Percentiles rank a stretch among this genome's conserved stretches.
These are phyloP conservation scores for Nakazawaea laoshanensis DNA, from an alignment of 805 yeast genomes.

Conservation along the genomic window DNA sequence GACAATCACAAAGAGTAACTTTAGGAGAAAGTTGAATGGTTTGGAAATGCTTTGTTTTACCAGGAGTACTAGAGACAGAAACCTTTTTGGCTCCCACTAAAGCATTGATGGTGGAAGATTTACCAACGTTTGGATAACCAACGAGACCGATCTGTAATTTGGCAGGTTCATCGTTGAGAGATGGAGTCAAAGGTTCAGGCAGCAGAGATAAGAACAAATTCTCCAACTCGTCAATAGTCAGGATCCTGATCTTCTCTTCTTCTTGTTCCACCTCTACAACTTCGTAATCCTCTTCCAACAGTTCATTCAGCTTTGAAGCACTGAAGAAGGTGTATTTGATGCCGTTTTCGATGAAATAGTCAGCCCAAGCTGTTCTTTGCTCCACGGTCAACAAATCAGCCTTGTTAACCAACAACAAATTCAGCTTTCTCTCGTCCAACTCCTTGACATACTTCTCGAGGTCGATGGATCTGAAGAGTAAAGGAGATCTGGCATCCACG, in stretches of 20 bases:
- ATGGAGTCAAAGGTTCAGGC: conserved; percentile 54
- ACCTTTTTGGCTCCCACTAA: conserved; percentile 94
- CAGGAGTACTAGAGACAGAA: conserved; percentile 98
- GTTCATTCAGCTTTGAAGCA: conserved; percentile 76
- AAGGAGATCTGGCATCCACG: conserved; percentile 94
- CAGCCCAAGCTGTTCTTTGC: conserved; percentile 85
- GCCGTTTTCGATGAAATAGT: conserved; percentile 57
- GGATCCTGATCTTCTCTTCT: conserved; percentile 52
- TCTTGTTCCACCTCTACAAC: conserved; percentile 28
- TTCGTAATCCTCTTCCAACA: conserved; percentile 54
- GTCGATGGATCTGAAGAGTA: conserved; percentile 82
- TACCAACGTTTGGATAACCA: conserved; percentile 93
- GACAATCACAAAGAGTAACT: conserved; percentile 93
- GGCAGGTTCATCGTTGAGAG: conserved; percentile 48
- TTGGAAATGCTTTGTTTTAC: conserved; percentile 98
- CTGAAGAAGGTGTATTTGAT: conserved; percentile 88
- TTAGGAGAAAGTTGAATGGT: conserved; percentile 79
- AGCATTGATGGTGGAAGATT: conserved; percentile 97
- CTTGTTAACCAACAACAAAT: conserved; percentile 81
- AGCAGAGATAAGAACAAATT: conserved; percentile 67
- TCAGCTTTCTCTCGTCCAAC: conserved; percentile 64
- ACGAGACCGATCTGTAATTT: conserved; percentile 87
- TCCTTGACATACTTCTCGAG: conserved; percentile 74
- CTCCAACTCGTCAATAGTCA: conserved; percentile 81
- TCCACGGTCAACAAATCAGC: conserved; percentile 76